These are phyloP conservation scores for Mimosa pudica DNA, from an alignment of 306 rosid genomes.

Conservation along the genomic window DNA sequence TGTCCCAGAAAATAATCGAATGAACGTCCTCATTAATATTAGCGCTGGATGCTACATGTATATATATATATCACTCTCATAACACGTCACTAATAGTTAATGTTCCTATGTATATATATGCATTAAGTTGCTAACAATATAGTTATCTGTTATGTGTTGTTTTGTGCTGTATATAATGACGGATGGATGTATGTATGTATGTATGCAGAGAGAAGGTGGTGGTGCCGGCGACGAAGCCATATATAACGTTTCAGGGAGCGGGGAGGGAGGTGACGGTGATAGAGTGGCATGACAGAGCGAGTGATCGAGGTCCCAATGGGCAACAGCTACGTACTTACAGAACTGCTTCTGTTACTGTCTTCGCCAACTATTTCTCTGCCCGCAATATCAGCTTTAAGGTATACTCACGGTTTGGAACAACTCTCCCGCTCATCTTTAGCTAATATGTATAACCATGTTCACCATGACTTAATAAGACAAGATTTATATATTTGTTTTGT, in stretches of 20 bases:
- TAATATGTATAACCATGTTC: no score
- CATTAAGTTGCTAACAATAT: no score
- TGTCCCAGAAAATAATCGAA: conserved; percentile 59
- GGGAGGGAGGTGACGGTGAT: conserved; percentile 80
- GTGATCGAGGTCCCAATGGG: conserved; percentile 85
- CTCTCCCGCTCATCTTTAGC: no score
- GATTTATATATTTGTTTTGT: no score
- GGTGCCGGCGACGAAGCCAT: conserved; percentile 80
- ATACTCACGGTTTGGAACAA: background rate
- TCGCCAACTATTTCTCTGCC: conserved; percentile 77
- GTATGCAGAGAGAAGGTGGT: conserved; percentile 78
- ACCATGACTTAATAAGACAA: no score
- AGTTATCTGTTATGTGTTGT: background rate
- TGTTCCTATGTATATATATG: background rate
- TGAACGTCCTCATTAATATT: conserved; percentile 62
- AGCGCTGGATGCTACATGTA: conserved; percentile 80
- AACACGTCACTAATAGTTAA: background rate
- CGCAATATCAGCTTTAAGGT: conserved; percentile 90
- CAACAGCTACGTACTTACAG: conserved; percentile 85
- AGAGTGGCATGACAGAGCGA: conserved; percentile 91
- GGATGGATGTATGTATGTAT: no score
- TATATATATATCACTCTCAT: conserved; percentile 45
- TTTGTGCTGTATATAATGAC: background rate
- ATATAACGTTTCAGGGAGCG: conserved; percentile 78
- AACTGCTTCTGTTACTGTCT: conserved; percentile 86